Evolutionary conservation across 163 green algal species (phyloP).

Genomic region (Chloromonas sp.): DNA sequence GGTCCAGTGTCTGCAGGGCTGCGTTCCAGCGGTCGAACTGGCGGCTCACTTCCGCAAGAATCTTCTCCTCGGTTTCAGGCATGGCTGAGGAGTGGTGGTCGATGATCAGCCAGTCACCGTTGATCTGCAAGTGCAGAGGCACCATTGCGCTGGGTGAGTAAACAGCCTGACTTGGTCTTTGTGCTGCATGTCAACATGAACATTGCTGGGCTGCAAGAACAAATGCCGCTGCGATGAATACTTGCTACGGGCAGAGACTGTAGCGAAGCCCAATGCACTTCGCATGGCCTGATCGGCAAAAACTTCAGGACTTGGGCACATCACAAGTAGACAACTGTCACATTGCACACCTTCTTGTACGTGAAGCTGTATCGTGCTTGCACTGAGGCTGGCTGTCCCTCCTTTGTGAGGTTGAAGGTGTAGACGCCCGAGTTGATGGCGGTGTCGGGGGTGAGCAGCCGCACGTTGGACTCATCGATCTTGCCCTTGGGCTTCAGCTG

Average conservation of each 20-base stretch:
- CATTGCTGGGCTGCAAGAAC: too few relatives aligned
- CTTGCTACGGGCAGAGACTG: too few relatives aligned
- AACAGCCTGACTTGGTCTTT: too few relatives aligned
- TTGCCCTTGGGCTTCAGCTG: slow-evolving; percentile 12
- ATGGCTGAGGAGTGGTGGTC: slow-evolving; percentile 25
- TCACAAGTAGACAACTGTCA: too few relatives aligned
- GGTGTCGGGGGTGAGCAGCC: slow-evolving; percentile 8
- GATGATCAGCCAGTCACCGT: slow-evolving; percentile 11
- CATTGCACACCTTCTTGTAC: slow-evolving; percentile 3
- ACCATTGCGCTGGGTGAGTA: too few relatives aligned
- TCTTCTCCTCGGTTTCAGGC: slow-evolving; percentile 2
- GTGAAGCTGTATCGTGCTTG: slow-evolving; percentile 22
- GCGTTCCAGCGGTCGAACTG: slow-evolving; percentile 31
- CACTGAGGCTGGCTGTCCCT: not conserved
- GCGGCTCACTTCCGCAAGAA: slow-evolving; percentile 12
- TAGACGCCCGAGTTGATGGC: slow-evolving; percentile 22
- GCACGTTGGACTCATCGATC: slow-evolving; percentile 12
- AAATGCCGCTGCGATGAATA: too few relatives aligned
- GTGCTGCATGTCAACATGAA: too few relatives aligned
- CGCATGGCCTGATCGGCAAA: too few relatives aligned
- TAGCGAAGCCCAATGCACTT: too few relatives aligned
- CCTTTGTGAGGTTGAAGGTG: slow-evolving; percentile 9
- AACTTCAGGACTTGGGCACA: too few relatives aligned
- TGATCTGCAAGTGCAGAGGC: not conserved
- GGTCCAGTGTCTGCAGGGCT: slow-evolving; percentile 14